phyloP scores from a whole-genome alignment of 1,139 yeast species.

The Scheffersomyces segobiensis region DNA sequence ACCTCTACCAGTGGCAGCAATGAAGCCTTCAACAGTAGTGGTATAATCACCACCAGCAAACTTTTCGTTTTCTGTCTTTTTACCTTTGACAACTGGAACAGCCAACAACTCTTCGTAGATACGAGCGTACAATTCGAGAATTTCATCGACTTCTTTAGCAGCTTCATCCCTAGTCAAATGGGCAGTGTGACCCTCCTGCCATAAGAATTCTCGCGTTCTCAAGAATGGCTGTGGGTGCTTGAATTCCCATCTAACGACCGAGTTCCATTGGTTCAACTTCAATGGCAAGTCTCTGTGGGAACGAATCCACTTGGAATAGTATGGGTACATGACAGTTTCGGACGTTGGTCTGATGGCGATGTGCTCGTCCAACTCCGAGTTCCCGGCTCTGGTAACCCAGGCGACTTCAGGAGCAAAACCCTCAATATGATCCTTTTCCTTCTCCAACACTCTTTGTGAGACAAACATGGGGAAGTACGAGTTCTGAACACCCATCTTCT shows the following conservation, averaged over 20 bases:
- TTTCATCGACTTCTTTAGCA: conserved; percentile 77
- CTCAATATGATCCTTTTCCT: conserved; percentile 98
- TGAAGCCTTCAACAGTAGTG: conserved; percentile 94
- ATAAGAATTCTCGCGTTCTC: conserved; percentile 97
- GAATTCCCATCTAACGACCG: conserved; percentile 99
- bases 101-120: conserved; percentile 91
- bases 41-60: conserved; percentile 98
- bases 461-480: conserved; percentile 99
- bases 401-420: conserved; percentile 99
- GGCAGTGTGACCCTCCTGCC: conserved; percentile 99
- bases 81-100: conserved; percentile 95
- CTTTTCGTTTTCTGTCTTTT: conserved; percentile 94
- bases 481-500: conserved; percentile 86
- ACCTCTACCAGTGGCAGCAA: conserved; percentile 99
- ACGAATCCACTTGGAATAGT: conserved; percentile 98
- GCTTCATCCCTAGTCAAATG: conserved; percentile 84
- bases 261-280: conserved; percentile 97
- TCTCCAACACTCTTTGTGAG: conserved; percentile 86
- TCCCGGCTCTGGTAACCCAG: conserved; percentile 98
- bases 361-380: conserved; percentile 93
- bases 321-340: conserved; percentile 99
- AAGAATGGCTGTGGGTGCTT: conserved; percentile 99
- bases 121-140: conserved; percentile 81
- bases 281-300: conserved; percentile 97
- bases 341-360: conserved; percentile 99